Evolutionary conservation across 805 yeast species (phyloP).

Genomic region (Wickerhamomyces bisporus): DNA sequence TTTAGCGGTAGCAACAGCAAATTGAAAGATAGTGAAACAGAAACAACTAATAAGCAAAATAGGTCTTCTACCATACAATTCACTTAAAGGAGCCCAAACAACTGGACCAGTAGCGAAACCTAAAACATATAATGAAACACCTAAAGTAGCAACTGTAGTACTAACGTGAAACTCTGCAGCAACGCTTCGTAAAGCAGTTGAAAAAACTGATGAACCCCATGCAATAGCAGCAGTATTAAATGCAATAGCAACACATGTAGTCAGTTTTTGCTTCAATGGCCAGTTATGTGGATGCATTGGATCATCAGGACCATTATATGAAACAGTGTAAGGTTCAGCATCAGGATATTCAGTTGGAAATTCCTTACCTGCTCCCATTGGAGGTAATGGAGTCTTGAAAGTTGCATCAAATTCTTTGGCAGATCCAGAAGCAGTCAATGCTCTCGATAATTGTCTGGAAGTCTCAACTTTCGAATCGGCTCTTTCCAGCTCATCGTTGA

Average conservation of each 20-base stretch:
- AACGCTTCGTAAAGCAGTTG: constrained; percentile 51
- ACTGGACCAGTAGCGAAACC: constrained; percentile 95
- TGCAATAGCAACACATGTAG: constrained; percentile 41
- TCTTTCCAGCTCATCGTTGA: constrained; percentile 4
- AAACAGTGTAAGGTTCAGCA: constrained; percentile 59
- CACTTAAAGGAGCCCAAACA: constrained; percentile 87
- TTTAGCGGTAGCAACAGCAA: constrained; percentile 72
- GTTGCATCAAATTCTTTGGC: constrained; percentile 26
- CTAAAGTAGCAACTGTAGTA: constrained; percentile 63
- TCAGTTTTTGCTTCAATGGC: constrained; percentile 44
- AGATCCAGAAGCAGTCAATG: constrained; percentile 32
- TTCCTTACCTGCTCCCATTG: constrained; percentile 64
- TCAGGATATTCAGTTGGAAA: constrained; percentile 47
- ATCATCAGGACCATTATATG: constrained; percentile 74
- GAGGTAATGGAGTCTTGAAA: constrained; percentile 36
- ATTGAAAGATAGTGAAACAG: constrained; percentile 54
- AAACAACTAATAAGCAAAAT: constrained; percentile 56
- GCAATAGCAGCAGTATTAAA: constrained; percentile 47
- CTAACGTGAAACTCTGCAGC: constrained; percentile 54
- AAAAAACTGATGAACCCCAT: constrained; percentile 81
- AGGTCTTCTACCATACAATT: constrained; percentile 66
- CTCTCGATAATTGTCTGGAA: constrained; percentile 35
- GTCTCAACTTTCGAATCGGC: constrained; percentile 11
- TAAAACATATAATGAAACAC: constrained; percentile 73
- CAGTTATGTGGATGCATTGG: constrained; percentile 81